Conservation (phyloP, 306 rosid species). For the Styphnolobium japonicum region DNA sequence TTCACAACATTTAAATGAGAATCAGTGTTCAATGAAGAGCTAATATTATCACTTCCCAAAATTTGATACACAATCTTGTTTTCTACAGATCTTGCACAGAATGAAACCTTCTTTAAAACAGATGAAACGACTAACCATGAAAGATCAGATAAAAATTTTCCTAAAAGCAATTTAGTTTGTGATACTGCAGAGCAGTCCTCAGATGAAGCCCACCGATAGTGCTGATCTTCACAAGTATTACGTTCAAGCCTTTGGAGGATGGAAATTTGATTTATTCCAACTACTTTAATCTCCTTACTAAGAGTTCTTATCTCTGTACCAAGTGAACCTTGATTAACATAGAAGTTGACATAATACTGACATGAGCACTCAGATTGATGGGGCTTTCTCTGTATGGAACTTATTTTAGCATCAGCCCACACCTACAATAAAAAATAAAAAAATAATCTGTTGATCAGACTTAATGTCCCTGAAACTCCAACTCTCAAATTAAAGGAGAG, state of each 20-base stretch:
- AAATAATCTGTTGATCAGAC: background rate
- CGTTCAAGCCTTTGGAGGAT: slow-evolving; percentile 69
- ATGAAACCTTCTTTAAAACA: slow-evolving; percentile 49
- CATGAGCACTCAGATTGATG: slow-evolving; percentile 72
- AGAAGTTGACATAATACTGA: slow-evolving; percentile 66
- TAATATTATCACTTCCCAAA: slow-evolving; percentile 33
- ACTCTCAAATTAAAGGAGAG: background rate
- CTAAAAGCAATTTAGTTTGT: slow-evolving; percentile 64
- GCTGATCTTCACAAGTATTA: slow-evolving; percentile 44
- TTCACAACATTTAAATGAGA: slow-evolving; percentile 46
- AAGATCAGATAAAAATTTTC: slow-evolving; percentile 64
- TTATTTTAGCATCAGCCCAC: slow-evolving; percentile 80
- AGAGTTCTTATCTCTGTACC: slow-evolving; percentile 67
- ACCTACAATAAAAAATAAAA: slow-evolving; percentile 47
- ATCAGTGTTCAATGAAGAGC: slow-evolving; percentile 26
- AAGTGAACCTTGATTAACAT: slow-evolving; percentile 74
- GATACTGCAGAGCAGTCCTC: slow-evolving; percentile 59
- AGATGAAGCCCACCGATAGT: slow-evolving; percentile 71
- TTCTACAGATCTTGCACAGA: slow-evolving; percentile 64
- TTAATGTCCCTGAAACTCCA: background rate
- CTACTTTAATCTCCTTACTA: slow-evolving; percentile 46
- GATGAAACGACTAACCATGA: slow-evolving; percentile 82
- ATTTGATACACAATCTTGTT: slow-evolving; percentile 70
- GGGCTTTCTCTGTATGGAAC: slow-evolving; percentile 77
- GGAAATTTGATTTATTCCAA: slow-evolving; percentile 60